Percentiles rank a stretch among this genome's conserved stretches.
phyloP scores from a whole-genome alignment of 306 rosid genomes.

The Hylodesmum podocarpum region DNA sequence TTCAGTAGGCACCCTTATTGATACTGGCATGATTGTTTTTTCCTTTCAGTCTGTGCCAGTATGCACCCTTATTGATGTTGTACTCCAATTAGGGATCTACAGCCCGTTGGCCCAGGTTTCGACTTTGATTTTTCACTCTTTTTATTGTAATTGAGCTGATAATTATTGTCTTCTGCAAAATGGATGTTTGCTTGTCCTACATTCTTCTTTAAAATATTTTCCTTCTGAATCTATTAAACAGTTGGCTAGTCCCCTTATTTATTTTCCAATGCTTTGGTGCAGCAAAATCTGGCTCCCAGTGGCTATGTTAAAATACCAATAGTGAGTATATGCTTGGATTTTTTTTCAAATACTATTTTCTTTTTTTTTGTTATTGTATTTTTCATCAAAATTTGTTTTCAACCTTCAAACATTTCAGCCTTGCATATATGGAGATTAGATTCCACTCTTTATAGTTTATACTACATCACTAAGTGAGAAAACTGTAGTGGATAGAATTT shows the following conservation, averaged over 20 bases:
- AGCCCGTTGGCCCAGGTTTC: conserved; percentile 66
- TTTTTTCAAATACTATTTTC: not conserved
- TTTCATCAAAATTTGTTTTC: not conserved
- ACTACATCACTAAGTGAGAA: not conserved
- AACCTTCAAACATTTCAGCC: not conserved
- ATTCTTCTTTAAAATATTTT: not conserved
- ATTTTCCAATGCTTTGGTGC: conserved; percentile 33
- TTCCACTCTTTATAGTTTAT: not conserved
- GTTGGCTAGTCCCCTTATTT: not conserved
- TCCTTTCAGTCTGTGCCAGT: conserved; percentile 60
- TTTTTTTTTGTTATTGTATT: conserved; percentile 2
- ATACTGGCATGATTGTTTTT: no score
- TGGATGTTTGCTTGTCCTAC: not conserved
- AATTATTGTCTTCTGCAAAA: not conserved
- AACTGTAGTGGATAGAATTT: not conserved
- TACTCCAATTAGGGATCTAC: conserved; percentile 61
- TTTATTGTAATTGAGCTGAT: conserved; percentile 10
- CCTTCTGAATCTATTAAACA: not conserved
- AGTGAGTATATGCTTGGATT: conserved; percentile 48
- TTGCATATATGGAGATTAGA: not conserved
- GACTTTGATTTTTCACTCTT: not conserved
- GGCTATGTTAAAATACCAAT: conserved; percentile 80
- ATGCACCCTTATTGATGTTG: conserved; percentile 51
- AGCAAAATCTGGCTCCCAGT: conserved; percentile 82
- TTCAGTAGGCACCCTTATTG: not conserved